Conservation (phyloP, 2,329 filamentous ascomycete species). For the Epichloe uncinata region DNA sequence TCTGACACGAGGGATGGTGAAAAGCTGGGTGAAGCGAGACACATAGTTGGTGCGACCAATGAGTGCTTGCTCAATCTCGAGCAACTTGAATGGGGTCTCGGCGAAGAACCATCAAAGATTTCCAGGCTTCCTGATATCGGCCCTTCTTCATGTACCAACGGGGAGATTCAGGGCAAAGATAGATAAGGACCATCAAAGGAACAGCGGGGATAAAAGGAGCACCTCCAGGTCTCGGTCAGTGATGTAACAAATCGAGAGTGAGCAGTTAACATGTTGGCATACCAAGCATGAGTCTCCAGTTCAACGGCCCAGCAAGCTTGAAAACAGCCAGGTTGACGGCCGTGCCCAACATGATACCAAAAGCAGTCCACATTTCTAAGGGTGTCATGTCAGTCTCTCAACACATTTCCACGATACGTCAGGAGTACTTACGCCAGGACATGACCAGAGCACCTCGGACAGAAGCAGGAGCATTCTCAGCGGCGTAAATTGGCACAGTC, state of each 20-base stretch:
- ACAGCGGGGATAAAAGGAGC: conserved; percentile 48
- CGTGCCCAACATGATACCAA: conserved; percentile 34
- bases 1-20: conserved; percentile 51
- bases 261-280: not conserved
- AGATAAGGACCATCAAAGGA: conserved; percentile 39
- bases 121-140: conserved; percentile 45
- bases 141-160: conserved; percentile 54
- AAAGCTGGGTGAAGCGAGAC: conserved; percentile 43
- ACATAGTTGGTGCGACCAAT: conserved; percentile 26
- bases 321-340: conserved; percentile 21
- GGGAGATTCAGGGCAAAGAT: conserved; percentile 50
- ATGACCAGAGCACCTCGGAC: conserved; percentile 67
- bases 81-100: conserved; percentile 39
- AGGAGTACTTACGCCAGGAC: conserved; percentile 44
- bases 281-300: conserved; percentile 35
- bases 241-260: too few species aligned
- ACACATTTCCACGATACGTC: not conserved
- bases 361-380: conserved; percentile 49
- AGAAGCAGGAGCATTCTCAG: conserved; percentile 54
- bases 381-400: not conserved
- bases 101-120: conserved; percentile 36
- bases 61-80: conserved; percentile 26
- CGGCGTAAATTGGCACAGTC: conserved; percentile 59
- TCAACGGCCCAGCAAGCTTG: conserved; percentile 12
- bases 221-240: not conserved